These are phyloP conservation scores for Trichoderma sp. DNA, from an alignment of 2,329 filamentous ascomycete genomes.

Conservation along the genomic window DNA sequence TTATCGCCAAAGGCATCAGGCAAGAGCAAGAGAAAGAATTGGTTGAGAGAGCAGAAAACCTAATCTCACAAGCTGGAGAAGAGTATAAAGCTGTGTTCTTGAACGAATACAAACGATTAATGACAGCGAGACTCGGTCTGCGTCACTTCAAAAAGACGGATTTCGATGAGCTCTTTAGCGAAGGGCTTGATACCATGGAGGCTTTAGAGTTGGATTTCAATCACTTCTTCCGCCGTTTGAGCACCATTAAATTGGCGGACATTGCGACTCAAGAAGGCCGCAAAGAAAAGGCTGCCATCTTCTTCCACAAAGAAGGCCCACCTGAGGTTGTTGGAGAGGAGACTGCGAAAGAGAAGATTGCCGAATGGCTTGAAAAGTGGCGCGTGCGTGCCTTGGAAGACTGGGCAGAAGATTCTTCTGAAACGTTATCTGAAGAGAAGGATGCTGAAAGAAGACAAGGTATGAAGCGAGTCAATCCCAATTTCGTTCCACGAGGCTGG, in stretches of 20 bases:
- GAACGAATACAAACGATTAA: constrained; percentile 84
- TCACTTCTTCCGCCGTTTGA: constrained; percentile 85
- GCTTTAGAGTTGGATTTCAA: constrained; percentile 87
- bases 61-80: constrained; percentile 80
- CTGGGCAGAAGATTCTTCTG: constrained; percentile 59
- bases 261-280: constrained; percentile 67
- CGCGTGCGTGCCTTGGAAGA: constrained; percentile 71
- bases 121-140: constrained; percentile 79
- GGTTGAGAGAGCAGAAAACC: constrained; percentile 76
- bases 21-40: constrained; percentile 68
- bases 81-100: constrained; percentile 90
- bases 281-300: constrained; percentile 65
- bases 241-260: constrained; percentile 62
- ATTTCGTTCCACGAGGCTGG: constrained; percentile 89
- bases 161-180: constrained; percentile 81
- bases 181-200: constrained; percentile 80
- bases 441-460: constrained; percentile 67
- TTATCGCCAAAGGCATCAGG: constrained; percentile 71
- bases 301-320: constrained; percentile 79
- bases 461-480: constrained; percentile 91
- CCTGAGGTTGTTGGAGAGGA: constrained; percentile 62
- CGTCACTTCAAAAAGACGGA: constrained; percentile 70
- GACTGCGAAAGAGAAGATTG: constrained; percentile 68
- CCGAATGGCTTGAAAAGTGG: constrained; percentile 83
- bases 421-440: constrained; percentile 41